A percentile compares a stretch with the other conserved stretches of the same genome.
Conservation (phyloP, 1,284 basidiomycete species). For the Ustilago trichophora region DNA sequence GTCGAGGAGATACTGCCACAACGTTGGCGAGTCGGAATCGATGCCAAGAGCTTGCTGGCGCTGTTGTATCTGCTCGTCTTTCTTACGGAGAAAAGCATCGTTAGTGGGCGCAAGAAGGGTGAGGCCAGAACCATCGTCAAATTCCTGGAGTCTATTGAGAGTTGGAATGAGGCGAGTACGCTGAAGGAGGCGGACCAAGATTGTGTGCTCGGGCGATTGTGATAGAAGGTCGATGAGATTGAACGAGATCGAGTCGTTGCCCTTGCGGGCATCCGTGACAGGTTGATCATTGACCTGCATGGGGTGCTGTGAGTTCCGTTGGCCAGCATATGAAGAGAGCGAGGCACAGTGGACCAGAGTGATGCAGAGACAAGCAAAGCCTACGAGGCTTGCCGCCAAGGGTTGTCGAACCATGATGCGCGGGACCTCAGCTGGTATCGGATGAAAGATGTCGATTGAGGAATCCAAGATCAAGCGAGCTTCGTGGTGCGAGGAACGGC, state of each 20-base stretch:
- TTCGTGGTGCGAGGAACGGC: too few species aligned
- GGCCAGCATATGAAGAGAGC: background rate
- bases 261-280: constrained; percentile 4
- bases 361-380: constrained; percentile 4
- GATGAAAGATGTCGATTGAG: too few species aligned
- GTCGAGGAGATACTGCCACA: constrained; percentile 38
- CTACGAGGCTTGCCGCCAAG: background rate
- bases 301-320: constrained; percentile 8
- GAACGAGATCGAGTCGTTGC: constrained; percentile 24
- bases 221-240: constrained; percentile 83
- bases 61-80: constrained; percentile 16
- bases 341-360: background rate
- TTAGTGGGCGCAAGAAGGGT: constrained; percentile 97
- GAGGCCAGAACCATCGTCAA: constrained; percentile 70
- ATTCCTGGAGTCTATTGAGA: constrained; percentile 76
- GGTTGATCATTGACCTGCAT: constrained; percentile 11
- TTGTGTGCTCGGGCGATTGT: constrained; percentile 79
- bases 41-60: constrained; percentile 1
- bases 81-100: constrained; percentile 56
- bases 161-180: constrained; percentile 88
- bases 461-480: too few species aligned
- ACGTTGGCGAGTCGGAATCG: background rate
- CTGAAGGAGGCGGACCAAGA: constrained; percentile 82
- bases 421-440: background rate
- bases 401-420: constrained; percentile 8